Percentiles rank a stretch among this genome's conserved stretches.
Conservation (phyloP, 768 basidiomycete genomes). For the Xanthoconium purpureum region DNA sequence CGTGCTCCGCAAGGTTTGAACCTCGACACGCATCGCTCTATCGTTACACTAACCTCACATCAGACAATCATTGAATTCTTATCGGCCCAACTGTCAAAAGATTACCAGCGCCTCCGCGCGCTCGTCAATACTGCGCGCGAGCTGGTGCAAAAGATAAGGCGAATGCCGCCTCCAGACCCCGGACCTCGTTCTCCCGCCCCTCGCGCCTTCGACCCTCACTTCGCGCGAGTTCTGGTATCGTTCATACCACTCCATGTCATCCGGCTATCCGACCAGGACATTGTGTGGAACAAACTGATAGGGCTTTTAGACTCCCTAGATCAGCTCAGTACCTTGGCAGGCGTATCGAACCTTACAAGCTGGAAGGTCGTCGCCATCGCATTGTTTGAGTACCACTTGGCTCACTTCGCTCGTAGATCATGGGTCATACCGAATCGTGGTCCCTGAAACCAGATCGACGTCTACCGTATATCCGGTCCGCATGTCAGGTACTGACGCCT, state of each 20-base stretch:
- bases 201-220: conserved; percentile 62
- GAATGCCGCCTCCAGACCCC: conserved; percentile 37
- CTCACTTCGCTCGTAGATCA: conserved; percentile 34
- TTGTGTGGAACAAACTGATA: conserved; percentile 51
- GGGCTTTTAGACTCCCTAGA: conserved; percentile 54
- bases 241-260: conserved; percentile 68
- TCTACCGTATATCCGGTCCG: conserved; percentile 60
- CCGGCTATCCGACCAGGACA: conserved; percentile 43
- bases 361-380: conserved; percentile 54
- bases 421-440: conserved; percentile 52
- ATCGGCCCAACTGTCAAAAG: conserved; percentile 24
- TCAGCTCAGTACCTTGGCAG: conserved; percentile 47
- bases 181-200: conserved; percentile 44
- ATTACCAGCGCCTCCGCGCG: conserved; percentile 20
- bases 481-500: conserved; percentile 49
- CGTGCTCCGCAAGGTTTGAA: conserved; percentile 53
- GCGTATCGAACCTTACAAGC: conserved; percentile 42
- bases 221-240: conserved; percentile 63
- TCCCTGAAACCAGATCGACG: conserved; percentile 37
- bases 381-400: background rate
- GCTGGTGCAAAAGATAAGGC: conserved; percentile 11
- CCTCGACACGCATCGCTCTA: background rate
- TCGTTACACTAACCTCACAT: conserved; percentile 4
- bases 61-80: conserved; percentile 29
- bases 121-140: conserved; percentile 20